Evolutionary conservation across 345 rosid genomes (phyloP).

Genomic region (Erodium maritimum): DNA sequence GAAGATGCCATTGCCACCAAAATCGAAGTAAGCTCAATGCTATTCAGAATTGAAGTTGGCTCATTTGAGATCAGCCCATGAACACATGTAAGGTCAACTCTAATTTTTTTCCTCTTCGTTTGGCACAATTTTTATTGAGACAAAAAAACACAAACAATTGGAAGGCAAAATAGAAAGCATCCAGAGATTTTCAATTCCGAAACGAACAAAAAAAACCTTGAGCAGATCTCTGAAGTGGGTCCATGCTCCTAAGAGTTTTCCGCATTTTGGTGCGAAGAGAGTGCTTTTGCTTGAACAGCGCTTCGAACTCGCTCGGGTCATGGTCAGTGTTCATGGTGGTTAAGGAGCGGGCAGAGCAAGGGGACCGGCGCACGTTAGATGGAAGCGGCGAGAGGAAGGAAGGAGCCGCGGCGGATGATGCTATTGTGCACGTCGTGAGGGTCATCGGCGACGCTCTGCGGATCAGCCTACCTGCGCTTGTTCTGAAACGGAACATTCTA

Average conservation of each 20-base stretch:
- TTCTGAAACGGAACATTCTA: not conserved
- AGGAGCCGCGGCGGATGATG: not conserved
- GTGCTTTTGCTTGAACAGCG: conserved; percentile 6
- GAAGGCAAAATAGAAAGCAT: not conserved
- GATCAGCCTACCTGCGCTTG: not conserved
- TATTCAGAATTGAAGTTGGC: not conserved
- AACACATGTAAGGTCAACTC: not conserved
- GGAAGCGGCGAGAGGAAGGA: not conserved
- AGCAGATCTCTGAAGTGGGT: conserved; percentile 5
- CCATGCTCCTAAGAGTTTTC: conserved; percentile 11
- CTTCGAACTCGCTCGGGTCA: not conserved
- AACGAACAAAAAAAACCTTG: not conserved
- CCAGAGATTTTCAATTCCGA: not conserved
- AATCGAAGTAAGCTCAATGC: not conserved
- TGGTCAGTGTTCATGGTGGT: not conserved
- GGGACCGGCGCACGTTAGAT: not conserved
- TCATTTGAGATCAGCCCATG: not conserved
- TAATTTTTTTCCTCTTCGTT: not conserved
- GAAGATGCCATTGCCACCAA: no score
- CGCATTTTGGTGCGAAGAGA: conserved; percentile 9
- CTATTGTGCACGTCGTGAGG: not conserved
- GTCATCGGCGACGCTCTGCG: not conserved
- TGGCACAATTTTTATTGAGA: not conserved
- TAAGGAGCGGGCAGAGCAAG: not conserved
- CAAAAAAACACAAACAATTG: not conserved